Percentiles rank a stretch among this genome's conserved stretches.
Conservation (phyloP, 2,329 filamentous ascomycete genomes). For the Cladosporium sp. region DNA sequence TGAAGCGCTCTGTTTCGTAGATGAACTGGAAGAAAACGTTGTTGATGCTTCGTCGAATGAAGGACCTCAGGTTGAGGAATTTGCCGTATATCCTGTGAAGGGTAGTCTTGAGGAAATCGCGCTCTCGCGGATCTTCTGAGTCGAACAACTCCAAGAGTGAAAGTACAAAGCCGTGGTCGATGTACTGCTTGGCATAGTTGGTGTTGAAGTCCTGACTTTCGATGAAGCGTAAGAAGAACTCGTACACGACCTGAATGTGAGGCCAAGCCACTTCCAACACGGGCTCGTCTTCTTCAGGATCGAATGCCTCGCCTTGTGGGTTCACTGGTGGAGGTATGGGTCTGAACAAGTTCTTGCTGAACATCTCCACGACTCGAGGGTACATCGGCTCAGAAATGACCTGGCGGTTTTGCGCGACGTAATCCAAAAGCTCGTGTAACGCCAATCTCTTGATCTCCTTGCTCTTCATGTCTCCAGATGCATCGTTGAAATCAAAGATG, state of each 20-base stretch:
- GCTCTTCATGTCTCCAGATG: constrained; percentile 97
- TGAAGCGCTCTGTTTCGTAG: constrained; percentile 98
- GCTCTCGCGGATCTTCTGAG: constrained; percentile 93
- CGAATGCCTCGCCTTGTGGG: constrained; percentile 95
- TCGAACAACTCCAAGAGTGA: constrained; percentile 96
- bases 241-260: constrained; percentile 98
- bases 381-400: constrained; percentile 99
- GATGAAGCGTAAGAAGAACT: constrained; percentile 98
- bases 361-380: constrained; percentile 97
- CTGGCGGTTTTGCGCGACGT: constrained; percentile 96
- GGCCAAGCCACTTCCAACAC: constrained; percentile 98
- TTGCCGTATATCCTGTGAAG: constrained; percentile 98
- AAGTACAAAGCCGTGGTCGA: constrained; percentile 96
- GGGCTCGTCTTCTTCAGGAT: constrained; percentile 97
- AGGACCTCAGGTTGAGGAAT: constrained; percentile 95
- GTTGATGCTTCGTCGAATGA: constrained; percentile 97
- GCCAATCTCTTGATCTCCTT: constrained; percentile 99
- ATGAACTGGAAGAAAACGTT: constrained; percentile 99
- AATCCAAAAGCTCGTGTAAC: constrained; percentile 92
- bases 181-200: constrained; percentile 98
- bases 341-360: constrained; percentile 96
- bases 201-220: constrained; percentile 99
- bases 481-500: constrained; percentile 99
- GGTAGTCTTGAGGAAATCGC: constrained; percentile 97
- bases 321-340: constrained; percentile 97